These are phyloP conservation scores for Talaromyces borbonicus DNA, from an alignment of 495 filamentous ascomycete species.

Conservation along the genomic window DNA sequence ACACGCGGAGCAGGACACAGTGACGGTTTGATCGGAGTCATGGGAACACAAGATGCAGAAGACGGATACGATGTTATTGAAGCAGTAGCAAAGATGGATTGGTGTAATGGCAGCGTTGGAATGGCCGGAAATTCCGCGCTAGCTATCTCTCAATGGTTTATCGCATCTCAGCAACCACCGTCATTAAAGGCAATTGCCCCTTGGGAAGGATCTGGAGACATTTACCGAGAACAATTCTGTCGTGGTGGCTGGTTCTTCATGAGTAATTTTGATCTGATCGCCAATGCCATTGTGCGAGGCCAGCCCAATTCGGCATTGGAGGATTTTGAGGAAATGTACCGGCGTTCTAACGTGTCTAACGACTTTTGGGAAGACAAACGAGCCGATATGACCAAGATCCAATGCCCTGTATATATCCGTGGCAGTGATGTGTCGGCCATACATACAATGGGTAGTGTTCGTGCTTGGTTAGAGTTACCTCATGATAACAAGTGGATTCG, in stretches of 20 bases:
- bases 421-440: slow-evolving; percentile 22
- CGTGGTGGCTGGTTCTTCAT: slow-evolving; percentile 24
- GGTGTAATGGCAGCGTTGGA: slow-evolving; percentile 36
- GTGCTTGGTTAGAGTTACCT: slow-evolving; percentile 21
- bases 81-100: slow-evolving; percentile 25
- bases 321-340: slow-evolving; percentile 23
- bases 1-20: slow-evolving; percentile 28
- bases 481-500: slow-evolving; percentile 22
- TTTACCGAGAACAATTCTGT: slow-evolving; percentile 32
- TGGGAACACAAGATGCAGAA: slow-evolving; percentile 35
- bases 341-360: slow-evolving; percentile 12
- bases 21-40: slow-evolving; percentile 27
- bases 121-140: slow-evolving; percentile 33
- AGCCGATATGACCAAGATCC: slow-evolving; percentile 14
- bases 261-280: slow-evolving; percentile 23
- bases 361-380: slow-evolving; percentile 23
- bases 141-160: slow-evolving; percentile 33
- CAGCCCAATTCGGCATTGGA: slow-evolving; percentile 18
- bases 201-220: slow-evolving; percentile 35
- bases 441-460: slow-evolving; percentile 29
- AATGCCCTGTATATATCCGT: slow-evolving; percentile 19
- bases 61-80: slow-evolving; percentile 38
- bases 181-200: slow-evolving; percentile 34
- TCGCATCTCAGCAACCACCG: slow-evolving; percentile 28
- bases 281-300: slow-evolving; percentile 18